These are phyloP conservation scores for Nicotiana tomentosiformis DNA, from an alignment of 257 asterid genomes.

Conservation along the genomic window DNA sequence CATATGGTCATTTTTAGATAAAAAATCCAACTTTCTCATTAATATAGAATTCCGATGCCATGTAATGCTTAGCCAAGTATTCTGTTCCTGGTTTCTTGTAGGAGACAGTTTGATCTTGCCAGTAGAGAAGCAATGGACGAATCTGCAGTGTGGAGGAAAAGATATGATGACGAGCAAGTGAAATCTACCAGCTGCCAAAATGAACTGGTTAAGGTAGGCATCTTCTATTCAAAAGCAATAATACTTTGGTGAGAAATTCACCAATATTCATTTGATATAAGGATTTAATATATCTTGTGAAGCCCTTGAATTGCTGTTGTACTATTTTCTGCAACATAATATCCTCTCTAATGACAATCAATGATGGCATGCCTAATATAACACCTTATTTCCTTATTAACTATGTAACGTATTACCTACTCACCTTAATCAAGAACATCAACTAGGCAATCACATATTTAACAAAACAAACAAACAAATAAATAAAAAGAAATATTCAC, in stretches of 20 bases:
- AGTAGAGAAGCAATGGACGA: conserved; percentile 98
- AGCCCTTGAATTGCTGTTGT: not conserved
- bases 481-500: not conserved
- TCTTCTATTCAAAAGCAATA: not conserved
- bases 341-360: not conserved
- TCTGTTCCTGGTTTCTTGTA: conserved; percentile 30
- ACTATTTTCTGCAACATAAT: not conserved
- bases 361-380: not conserved
- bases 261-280: not conserved
- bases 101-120: conserved; percentile 95
- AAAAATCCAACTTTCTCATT: not conserved
- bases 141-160: conserved; percentile 95
- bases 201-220: conserved; percentile 55
- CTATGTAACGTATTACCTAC: not conserved
- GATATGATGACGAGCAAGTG: conserved; percentile 64
- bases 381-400: not conserved
- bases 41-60: not conserved
- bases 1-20: not conserved
- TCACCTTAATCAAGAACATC: not conserved
- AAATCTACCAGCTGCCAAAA: conserved; percentile 42
- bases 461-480: not conserved
- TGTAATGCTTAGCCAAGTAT: not conserved
- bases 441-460: not conserved
- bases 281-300: not conserved
- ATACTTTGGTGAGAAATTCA: not conserved